Evolutionary conservation across 306 rosid species (phyloP), one percentile per base, ranked within the genome.

Genomic region (Quillaja saponaria): DNA sequence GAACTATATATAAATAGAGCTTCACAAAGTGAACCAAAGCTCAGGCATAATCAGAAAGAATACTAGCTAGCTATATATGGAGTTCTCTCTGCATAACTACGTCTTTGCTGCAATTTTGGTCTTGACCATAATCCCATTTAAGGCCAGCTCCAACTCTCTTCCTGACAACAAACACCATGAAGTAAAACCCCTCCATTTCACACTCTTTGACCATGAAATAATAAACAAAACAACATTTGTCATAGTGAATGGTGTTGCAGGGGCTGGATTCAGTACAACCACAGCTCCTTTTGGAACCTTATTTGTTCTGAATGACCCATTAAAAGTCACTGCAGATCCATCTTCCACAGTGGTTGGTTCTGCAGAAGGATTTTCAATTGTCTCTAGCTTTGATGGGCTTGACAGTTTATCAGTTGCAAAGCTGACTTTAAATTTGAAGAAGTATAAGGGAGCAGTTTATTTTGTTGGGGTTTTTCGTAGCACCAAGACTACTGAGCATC

Each of bases 141-240:
- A 61, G 66, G 46, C 67, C 54, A 12, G 17, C 18, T 57, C 63
- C 15, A 17, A 60, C 33, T 56, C 80, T 46, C 69, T 11, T 53
- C 53, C 69, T 41, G 61, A 73, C 33, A 74, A 49, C 5, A 55
- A 72, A 38, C 67, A 53, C 0, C 61, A 58, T 7, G 72, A 72
- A 46, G 56, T 77, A 38, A 83, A 81, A 49, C 79, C 95, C 57
- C 75, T 87, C 60, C 95, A 82, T 64, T 82, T 90, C 61, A 15
- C 92, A 0, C 75, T 90, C 14, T 90, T 41, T 20, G 92, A 85
- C 64, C 97, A 87, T 0, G 92, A 87, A 53, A 87, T 92, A 31
- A 46, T 77, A 42, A 90, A 85, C 84, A 87, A 68, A 79, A 90
- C 92, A 12, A 92, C 86, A 0, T 87, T 81, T 49, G 55, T 71